phyloP scores from a whole-genome alignment of 768 basidiomycete genomes.

The Leccinum sublutescens region DNA sequence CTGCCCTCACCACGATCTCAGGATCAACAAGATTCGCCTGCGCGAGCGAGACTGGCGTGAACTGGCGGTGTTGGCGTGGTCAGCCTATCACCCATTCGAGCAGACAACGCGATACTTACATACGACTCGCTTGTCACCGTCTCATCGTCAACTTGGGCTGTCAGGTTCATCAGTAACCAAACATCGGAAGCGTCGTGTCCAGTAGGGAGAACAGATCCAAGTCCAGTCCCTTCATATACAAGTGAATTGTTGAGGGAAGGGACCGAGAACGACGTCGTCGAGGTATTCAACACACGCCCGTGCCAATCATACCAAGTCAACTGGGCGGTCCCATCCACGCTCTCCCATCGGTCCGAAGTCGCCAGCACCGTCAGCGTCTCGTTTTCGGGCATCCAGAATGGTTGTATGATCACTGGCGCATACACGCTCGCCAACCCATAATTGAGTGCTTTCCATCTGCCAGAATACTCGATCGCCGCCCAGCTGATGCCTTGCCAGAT shows the following conservation, averaged over 20 bases:
- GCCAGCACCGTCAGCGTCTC: slow-evolving; percentile 47
- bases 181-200: slow-evolving; percentile 43
- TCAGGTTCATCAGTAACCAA: slow-evolving; percentile 51
- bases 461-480: slow-evolving; percentile 55
- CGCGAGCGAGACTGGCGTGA: slow-evolving; percentile 50
- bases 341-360: slow-evolving; percentile 52
- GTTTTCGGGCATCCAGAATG: slow-evolving; percentile 54
- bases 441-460: slow-evolving; percentile 59
- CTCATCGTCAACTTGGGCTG: slow-evolving; percentile 40
- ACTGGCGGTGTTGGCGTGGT: slow-evolving; percentile 33
- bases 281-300: slow-evolving; percentile 40
- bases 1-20: not conserved
- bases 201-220: slow-evolving; percentile 44
- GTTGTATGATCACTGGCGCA: slow-evolving; percentile 48
- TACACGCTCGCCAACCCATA: slow-evolving; percentile 47
- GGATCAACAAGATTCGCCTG: too few relatives aligned
- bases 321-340: slow-evolving; percentile 44
- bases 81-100: not conserved
- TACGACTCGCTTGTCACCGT: slow-evolving; percentile 51
- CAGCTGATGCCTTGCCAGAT: slow-evolving; percentile 61
- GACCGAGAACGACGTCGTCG: slow-evolving; percentile 39
- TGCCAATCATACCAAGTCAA: slow-evolving; percentile 60
- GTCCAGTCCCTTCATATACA: slow-evolving; percentile 39
- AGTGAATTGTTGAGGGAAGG: slow-evolving; percentile 52
- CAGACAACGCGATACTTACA: slow-evolving; percentile 32